These are phyloP conservation scores for Microbotryum scabiosae DNA, from an alignment of 1,284 basidiomycete species.

Conservation along the genomic window DNA sequence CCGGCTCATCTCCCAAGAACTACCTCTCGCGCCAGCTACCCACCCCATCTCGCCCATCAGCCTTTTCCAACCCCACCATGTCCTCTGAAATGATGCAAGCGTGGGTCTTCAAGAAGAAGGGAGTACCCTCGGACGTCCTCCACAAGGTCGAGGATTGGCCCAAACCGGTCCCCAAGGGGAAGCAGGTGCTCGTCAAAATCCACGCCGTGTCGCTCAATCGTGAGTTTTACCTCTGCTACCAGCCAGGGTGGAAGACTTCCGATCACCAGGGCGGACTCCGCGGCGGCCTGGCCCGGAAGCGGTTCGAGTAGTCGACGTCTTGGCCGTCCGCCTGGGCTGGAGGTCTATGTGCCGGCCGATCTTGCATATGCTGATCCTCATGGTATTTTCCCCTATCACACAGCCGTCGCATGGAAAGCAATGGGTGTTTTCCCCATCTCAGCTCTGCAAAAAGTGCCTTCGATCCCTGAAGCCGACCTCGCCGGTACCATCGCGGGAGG, in stretches of 20 bases:
- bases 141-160: slow-evolving; percentile 25
- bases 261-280: no score
- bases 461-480: slow-evolving; percentile 44
- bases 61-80: not conserved
- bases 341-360: not conserved
- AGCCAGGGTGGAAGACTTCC: no score
- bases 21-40: no score
- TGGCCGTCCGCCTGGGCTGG: not conserved
- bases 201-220: slow-evolving; percentile 21
- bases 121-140: slow-evolving; percentile 18
- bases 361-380: not conserved
- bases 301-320: not conserved
- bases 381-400: not conserved
- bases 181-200: slow-evolving; percentile 18
- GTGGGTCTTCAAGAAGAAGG: slow-evolving; percentile 21
- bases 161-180: slow-evolving; percentile 4
- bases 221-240: not conserved
- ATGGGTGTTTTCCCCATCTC: slow-evolving; percentile 4
- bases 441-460: slow-evolving; percentile 3
- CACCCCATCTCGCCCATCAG: no score
- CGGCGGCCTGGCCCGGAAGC: no score
- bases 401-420: slow-evolving; percentile 13
- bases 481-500: slow-evolving; percentile 54
- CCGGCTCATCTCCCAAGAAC: no score
- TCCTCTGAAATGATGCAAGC: slow-evolving; percentile 17